These are phyloP conservation scores for Kwoniella botswanensis DNA, from an alignment of 768 basidiomycete genomes.

Conservation along the genomic window DNA sequence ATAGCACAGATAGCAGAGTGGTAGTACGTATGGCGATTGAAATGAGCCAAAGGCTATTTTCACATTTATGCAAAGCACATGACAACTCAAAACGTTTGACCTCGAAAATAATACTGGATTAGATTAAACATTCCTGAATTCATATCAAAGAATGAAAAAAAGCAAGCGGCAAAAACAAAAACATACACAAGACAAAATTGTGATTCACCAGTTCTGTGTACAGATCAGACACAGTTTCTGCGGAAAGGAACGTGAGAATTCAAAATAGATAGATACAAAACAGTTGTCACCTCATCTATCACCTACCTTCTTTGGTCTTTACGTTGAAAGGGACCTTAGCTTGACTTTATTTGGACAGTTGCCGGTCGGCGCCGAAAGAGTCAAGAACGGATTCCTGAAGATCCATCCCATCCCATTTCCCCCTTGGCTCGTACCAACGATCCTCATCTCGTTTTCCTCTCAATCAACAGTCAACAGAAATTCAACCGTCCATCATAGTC, in stretches of 20 bases:
- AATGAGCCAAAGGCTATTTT: background rate
- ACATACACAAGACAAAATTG: background rate
- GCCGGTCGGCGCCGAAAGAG: conserved; percentile 12
- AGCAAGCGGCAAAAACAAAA: background rate
- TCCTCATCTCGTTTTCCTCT: background rate
- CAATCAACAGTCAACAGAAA: background rate
- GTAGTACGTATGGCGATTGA: background rate
- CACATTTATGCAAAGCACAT: background rate
- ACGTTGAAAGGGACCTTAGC: background rate
- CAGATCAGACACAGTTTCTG: background rate
- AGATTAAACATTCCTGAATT: background rate
- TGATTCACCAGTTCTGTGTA: background rate
- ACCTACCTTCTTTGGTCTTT: background rate
- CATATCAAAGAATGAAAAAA: background rate
- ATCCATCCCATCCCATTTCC: background rate
- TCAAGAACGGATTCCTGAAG: background rate
- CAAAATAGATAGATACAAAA: background rate
- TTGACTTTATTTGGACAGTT: background rate
- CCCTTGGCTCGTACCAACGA: background rate
- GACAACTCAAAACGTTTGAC: background rate
- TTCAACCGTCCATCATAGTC: background rate
- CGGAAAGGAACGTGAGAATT: conserved; percentile 16
- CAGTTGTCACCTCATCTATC: background rate
- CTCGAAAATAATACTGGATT: background rate
- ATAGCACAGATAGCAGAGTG: background rate